A percentile compares a stretch with the other conserved stretches of the same genome.
These are phyloP conservation scores for Parathielavia appendiculata DNA, from an alignment of 495 filamentous ascomycete species.

Conservation along the genomic window DNA sequence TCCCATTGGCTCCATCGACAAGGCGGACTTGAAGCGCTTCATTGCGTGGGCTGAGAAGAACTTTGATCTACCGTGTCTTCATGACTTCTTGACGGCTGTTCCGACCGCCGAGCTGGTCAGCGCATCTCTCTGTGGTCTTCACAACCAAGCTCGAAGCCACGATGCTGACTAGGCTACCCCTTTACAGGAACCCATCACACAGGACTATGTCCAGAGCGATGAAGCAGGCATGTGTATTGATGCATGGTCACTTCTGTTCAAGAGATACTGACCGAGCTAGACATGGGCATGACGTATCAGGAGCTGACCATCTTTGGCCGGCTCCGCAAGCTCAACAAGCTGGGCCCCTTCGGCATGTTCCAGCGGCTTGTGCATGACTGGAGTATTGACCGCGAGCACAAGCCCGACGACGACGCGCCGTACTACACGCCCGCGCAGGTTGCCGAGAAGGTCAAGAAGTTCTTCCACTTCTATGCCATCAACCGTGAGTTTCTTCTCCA, in stretches of 20 bases:
- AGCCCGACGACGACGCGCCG: slow-evolving; percentile 30
- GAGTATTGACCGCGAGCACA: slow-evolving; percentile 45
- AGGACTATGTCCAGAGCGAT: slow-evolving; percentile 60
- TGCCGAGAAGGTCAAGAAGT: slow-evolving; percentile 62
- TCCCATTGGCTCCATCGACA: slow-evolving; percentile 67
- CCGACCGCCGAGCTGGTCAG: slow-evolving; percentile 70
- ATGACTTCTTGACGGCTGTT: slow-evolving; percentile 65
- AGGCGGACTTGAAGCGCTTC: slow-evolving; percentile 72
- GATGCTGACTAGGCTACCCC: background rate
- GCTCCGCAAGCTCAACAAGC: slow-evolving; percentile 65
- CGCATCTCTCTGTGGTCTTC: background rate
- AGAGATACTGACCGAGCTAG: background rate
- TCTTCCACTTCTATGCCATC: slow-evolving; percentile 60
- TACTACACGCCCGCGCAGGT: slow-evolving; percentile 32
- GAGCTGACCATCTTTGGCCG: slow-evolving; percentile 40
- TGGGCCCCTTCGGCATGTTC: slow-evolving; percentile 70
- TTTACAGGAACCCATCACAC: slow-evolving; percentile 62
- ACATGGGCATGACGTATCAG: slow-evolving; percentile 47
- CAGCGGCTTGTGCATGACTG: slow-evolving; percentile 65
- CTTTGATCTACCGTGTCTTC: slow-evolving; percentile 71
- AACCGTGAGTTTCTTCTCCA: slow-evolving; percentile 15
- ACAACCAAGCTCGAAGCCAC: background rate
- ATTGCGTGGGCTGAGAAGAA: slow-evolving; percentile 56
- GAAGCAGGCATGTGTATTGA: slow-evolving; percentile 49
- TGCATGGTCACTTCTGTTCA: slow-evolving; percentile 36